These are phyloP conservation scores for Malus fusca DNA, from an alignment of 306 rosid species.

Conservation along the genomic window DNA sequence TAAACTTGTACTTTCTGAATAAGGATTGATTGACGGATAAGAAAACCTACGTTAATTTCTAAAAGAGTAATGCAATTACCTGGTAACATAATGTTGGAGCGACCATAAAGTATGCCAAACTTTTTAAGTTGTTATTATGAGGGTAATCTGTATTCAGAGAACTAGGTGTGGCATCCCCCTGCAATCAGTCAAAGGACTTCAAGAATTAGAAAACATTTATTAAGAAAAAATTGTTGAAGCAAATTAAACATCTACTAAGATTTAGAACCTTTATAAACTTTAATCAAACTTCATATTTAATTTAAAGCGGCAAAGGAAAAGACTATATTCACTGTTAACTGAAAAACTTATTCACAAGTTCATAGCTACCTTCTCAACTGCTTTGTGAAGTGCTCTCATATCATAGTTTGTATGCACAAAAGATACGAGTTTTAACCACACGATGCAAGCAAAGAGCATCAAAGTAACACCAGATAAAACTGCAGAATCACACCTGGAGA, in stretches of 20 bases:
- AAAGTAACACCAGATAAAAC: constrained; percentile 69
- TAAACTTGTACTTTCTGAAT: not conserved
- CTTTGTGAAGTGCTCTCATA: constrained; percentile 45
- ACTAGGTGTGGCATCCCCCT: constrained; percentile 61
- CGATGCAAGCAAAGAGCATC: constrained; percentile 75
- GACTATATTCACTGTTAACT: not conserved
- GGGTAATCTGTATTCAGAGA: constrained; percentile 35
- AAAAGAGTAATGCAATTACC: constrained; percentile 36
- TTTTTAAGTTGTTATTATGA: constrained; percentile 51
- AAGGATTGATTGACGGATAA: not conserved
- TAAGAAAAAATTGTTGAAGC: not conserved
- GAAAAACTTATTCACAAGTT: not conserved
- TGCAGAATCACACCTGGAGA: constrained; percentile 81
- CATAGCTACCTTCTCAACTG: constrained; percentile 59
- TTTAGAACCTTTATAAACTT: not conserved
- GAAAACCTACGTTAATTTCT: not conserved
- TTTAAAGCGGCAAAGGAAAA: not conserved
- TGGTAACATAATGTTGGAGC: constrained; percentile 98
- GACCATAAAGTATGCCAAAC: constrained; percentile 83
- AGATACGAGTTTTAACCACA: constrained; percentile 88
- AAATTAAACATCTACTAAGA: not conserved
- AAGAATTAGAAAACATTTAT: constrained; percentile 3
- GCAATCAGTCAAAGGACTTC: constrained; percentile 15
- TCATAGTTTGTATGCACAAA: constrained; percentile 83
- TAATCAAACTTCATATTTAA: not conserved